Base-by-base conservation (phyloP, 768 basidiomycete genomes). In the Astraeus odoratus region DNA sequence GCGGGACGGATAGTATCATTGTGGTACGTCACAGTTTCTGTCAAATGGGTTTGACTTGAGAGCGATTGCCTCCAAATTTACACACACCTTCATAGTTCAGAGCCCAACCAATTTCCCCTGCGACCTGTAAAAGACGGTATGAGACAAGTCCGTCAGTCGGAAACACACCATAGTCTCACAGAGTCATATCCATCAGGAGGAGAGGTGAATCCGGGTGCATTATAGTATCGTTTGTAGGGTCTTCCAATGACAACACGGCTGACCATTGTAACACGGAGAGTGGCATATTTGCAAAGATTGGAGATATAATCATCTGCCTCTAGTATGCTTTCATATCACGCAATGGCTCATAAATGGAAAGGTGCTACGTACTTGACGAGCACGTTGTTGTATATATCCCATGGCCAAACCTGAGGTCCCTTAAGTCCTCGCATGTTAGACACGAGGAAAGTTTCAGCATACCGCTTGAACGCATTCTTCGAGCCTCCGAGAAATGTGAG, bases 1-100 rank as follows among this genome's bases (percentile, higher is more conserved):
- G 78, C 78, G 15, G 82, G 82, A 7, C 80, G 74, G 51, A 82
- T 75, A 23, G 81, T 80, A 50, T 82, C 80, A 53, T 82, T 81
- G 35, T 67, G 55, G 52, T 83, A 83, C 12, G 81, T 79, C 7
- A 83, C 79, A 3, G 78, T 82, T 58, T 83, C 82, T 64, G 41
- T 34, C 18, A 8, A 30, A n/a, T 39, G 34, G 19, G 19, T 19
- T 15, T 10, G n/a, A 27, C 7, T n/a, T 23, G 35, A 39, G 30
- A 34, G 39, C 27, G 40, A 34, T 23, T 4, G 20, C 23, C 25
- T 8, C 19, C 18, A 25, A 23, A 39, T 4, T 16, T 15, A 12
- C 15, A 59, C 61, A 20, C 39, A 59, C 62, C 62, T 58, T 78
- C 79, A 47, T 81, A 83, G 55, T 83, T 83, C 39, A 83, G 62